phyloP scores from a whole-genome alignment of 305 asterid species.

The Stenogyne calaminthoides region DNA sequence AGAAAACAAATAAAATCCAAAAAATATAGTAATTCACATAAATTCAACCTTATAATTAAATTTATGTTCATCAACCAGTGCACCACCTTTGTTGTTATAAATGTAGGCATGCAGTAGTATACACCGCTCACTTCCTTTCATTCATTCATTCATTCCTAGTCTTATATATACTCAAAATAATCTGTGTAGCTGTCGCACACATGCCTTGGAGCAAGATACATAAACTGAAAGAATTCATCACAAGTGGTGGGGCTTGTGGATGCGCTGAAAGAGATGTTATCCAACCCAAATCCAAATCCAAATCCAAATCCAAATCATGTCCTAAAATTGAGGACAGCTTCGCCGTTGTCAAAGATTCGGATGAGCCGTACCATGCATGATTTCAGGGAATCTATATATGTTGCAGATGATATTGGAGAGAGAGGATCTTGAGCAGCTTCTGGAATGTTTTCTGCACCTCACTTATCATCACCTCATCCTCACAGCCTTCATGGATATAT shows the following conservation, averaged over 20 bases:
- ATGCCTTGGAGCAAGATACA: conserved; percentile 38
- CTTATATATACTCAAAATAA: too few relatives aligned
- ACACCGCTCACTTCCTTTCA: too few relatives aligned
- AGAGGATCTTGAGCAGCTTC: conserved; percentile 68
- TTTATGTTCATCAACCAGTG: too few relatives aligned
- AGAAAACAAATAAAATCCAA: too few relatives aligned
- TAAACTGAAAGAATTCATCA: conserved; percentile 35
- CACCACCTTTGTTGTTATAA: too few relatives aligned
- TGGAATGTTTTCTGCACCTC: conserved; percentile 55
- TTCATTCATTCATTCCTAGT: too few relatives aligned
- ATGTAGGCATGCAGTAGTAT: too few relatives aligned
- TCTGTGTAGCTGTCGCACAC: too few relatives aligned
- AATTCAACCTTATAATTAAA: too few relatives aligned
- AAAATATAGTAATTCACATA: too few relatives aligned
- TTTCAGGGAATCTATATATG: conserved; percentile 76
- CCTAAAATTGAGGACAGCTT: conserved; percentile 47
- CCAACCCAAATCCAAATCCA: conserved; percentile 35
- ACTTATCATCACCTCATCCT: conserved; percentile 63
- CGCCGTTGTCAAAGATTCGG: conserved; percentile 69
- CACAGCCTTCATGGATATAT: conserved; percentile 51
- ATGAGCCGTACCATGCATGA: conserved; percentile 65
- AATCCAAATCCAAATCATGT: too few relatives aligned
- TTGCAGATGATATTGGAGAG: conserved; percentile 71
- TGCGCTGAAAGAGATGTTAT: conserved; percentile 46
- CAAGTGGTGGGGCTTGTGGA: conserved; percentile 37